Base-by-base conservation (phyloP, 805 yeast genomes). In the Tetrapisispora nanseiensis region DNA sequence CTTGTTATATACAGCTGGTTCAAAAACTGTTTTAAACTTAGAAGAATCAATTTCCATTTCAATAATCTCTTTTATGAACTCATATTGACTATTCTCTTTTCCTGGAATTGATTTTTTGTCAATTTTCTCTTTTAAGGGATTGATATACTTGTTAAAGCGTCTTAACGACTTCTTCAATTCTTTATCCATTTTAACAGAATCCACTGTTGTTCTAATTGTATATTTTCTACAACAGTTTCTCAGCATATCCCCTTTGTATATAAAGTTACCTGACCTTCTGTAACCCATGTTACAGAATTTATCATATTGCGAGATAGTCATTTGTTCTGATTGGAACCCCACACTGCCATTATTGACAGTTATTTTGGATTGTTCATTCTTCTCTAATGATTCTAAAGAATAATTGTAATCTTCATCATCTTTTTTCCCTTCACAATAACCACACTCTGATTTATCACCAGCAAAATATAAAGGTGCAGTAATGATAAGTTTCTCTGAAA, bases 211-310 rank as follows among this genome's bases (percentile, higher is more conserved):
- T 41, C 96, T 60, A 15, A 87, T 84, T 0, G 95, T 81, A 57
- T 76, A 85, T 59, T 79, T 71, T 18, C 89, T 70, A 52, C 97
- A 87, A 56, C 97, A 87, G 33, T 76, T 76, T 31, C 87, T 61
- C 24, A 82, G 54, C 46, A 76, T 59, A 56, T 89, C 95, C 0
- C 84, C 77, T 52, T 71, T 74, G 55, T 76, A 83, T 7, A 82
- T 46, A 48, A 76, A 82, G 2, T 62, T 57, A 0, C 96, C 96
- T 26, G 92, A 82, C 42, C 97, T 66, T 57, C 95, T 74, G 55
- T 74, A 86, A 2, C 95, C 95, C 50, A 69, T 64, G 51, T 86
- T 79, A 51, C 89, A 75, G 48, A 84, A 56, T 18, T 51, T 54
- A 53, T 84, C 89, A 54, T 86, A 86, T 22, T 71, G 72, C 15